Evolutionary conservation across 2,329 filamentous ascomycete genomes (phyloP), one percentile per base, ranked within the genome.

Genomic region (Endothia cerciana): DNA sequence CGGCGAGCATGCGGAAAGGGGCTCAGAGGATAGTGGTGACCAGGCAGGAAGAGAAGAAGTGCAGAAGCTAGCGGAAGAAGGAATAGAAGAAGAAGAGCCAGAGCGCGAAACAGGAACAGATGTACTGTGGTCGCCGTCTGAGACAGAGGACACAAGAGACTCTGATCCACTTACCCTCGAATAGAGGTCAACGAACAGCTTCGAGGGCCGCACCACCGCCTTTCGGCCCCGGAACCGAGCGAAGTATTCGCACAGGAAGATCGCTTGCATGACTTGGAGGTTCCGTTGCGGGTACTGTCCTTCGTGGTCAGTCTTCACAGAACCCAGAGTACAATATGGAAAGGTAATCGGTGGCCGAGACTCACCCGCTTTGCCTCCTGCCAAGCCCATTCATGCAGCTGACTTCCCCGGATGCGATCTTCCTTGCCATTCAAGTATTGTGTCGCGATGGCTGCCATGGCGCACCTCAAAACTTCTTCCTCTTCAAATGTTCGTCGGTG

Each of bases 371-470:
- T 81, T 63, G 79, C 78, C 73, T 82, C 82, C 70, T 82, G 77
- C 77, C 76, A 82, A 13, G 83, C 83, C 71, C 81, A 81, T 61
- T 81, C 79, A 74, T 87, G 83, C 71, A 87, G 76, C 64, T 81
- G 76, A 61, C 78, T 80, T 36, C 83, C 84, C 70, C 80, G 80
- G 65, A 77, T 77, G 65, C 84, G 82, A 72, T 86, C 80, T 60
- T 84, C 82, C 72, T 78, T 78, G 71, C 77, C 75, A 59, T 77
- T 74, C 62, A 85, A 74, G 67, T 80, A 82, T 70, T 87, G 84
- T 28, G 83, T 82, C 56, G 82, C 85, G 38, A 87, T 73, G n/a
- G 85, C 84, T 28, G 84, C 85, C 84, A 87, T 86, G 66, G 84
- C 83, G 67, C 79, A 85, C 17, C 76, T 79, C 56, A 87, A 75